Conservation (phyloP, 1,139 yeast genomes). For the Yamadazyma siamensis region DNA sequence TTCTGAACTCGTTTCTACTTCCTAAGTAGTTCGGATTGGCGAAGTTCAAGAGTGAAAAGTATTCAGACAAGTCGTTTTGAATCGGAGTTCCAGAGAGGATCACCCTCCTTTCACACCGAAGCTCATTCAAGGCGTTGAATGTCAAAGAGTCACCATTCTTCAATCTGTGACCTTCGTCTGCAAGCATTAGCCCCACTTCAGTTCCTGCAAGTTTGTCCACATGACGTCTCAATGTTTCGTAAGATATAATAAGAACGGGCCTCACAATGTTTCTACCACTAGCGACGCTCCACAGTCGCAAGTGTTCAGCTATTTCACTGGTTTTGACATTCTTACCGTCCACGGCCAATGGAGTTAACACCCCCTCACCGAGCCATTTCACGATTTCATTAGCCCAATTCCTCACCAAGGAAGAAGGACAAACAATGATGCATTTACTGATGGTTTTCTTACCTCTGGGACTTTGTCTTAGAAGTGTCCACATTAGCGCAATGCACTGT, state of each 20-base stretch:
- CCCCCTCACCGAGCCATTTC: slow-evolving; percentile 95
- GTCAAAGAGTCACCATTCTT: slow-evolving; percentile 95
- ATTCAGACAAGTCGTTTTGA: slow-evolving; percentile 93
- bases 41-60: slow-evolving; percentile 84
- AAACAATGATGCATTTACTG: slow-evolving; percentile 87
- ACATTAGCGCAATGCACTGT: slow-evolving; percentile 88
- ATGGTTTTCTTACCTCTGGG: slow-evolving; percentile 87
- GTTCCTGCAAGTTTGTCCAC: slow-evolving; percentile 73
- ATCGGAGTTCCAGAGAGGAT: slow-evolving; percentile 97
- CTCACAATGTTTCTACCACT: slow-evolving; percentile 85
- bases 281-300: slow-evolving; percentile 86
- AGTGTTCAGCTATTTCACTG: slow-evolving; percentile 63
- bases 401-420: slow-evolving; percentile 91
- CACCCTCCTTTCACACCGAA: slow-evolving; percentile 83
- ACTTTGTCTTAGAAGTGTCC: slow-evolving; percentile 89
- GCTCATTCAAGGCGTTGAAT: slow-evolving; percentile 79
- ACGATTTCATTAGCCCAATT: slow-evolving; percentile 97
- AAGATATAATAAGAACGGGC: slow-evolving; percentile 92
- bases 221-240: slow-evolving; percentile 88
- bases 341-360: slow-evolving; percentile 81
- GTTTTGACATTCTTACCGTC: slow-evolving; percentile 82
- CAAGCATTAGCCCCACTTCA: slow-evolving; percentile 83
- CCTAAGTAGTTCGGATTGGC: slow-evolving; percentile 96
- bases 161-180: slow-evolving; percentile 95
- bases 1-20: slow-evolving; percentile 75